phyloP scores from a whole-genome alignment of 2,329 filamentous ascomycete species.

The Aspergillus texensis region DNA sequence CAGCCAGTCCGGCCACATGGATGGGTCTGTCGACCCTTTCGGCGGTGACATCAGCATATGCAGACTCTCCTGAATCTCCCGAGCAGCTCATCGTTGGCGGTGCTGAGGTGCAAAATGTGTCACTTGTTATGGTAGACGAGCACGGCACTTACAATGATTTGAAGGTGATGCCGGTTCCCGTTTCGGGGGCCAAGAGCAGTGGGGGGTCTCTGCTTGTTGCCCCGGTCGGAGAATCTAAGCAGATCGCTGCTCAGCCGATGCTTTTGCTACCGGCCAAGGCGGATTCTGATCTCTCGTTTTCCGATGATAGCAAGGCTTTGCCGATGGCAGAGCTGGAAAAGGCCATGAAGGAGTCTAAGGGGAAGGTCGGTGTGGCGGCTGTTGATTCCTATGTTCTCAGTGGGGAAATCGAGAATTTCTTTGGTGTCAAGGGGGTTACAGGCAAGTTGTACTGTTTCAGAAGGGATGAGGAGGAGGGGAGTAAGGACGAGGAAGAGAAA shows the following conservation, averaged over 20 bases:
- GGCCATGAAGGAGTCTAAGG: background rate
- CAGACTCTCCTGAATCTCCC: background rate
- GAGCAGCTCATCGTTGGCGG: background rate
- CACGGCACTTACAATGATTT: background rate
- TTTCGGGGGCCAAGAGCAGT: background rate
- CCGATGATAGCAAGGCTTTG: background rate
- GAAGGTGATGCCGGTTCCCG: background rate
- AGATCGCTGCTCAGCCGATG: background rate
- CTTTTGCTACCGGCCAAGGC: background rate
- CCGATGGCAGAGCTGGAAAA: background rate
- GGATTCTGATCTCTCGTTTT: background rate
- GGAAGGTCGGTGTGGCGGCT: background rate
- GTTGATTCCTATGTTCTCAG: background rate
- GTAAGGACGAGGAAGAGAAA: background rate
- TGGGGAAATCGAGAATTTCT: background rate
- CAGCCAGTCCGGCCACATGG: background rate
- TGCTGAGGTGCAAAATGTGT: background rate
- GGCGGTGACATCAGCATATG: background rate
- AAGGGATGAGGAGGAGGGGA: background rate
- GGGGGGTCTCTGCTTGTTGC: background rate
- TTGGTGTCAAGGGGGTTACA: background rate
- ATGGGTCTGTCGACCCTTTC: background rate
- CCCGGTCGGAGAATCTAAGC: background rate
- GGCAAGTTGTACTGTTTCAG: background rate
- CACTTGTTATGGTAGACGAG: background rate